Evolutionary conservation across 306 rosid species (phyloP).

Genomic region (Prunus davidiana): DNA sequence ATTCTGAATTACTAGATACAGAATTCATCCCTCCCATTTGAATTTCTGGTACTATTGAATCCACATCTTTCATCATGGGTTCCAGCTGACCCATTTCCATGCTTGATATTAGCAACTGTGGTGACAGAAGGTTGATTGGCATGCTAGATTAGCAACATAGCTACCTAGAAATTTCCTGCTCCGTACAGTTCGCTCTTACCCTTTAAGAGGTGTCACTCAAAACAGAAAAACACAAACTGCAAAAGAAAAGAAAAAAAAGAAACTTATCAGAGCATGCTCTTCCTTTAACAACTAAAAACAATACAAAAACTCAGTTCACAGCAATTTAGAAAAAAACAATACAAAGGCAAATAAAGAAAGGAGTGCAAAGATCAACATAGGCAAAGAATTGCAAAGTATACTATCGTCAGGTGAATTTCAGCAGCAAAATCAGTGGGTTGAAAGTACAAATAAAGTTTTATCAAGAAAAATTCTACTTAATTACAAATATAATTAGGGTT

Average conservation of each 20-base stretch:
- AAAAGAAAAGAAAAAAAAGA: background rate
- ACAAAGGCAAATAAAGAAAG: background rate
- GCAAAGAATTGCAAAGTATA: background rate
- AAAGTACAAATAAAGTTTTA: background rate
- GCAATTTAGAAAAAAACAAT: background rate
- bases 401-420: background rate
- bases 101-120: slow-evolving; percentile 41
- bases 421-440: background rate
- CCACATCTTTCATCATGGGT: slow-evolving; percentile 44
- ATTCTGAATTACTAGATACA: slow-evolving; percentile 34
- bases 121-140: slow-evolving; percentile 61
- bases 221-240: slow-evolving; percentile 9
- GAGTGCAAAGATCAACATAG: background rate
- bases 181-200: slow-evolving; percentile 13
- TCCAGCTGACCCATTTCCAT: slow-evolving; percentile 63
- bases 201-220: background rate
- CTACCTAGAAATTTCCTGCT: slow-evolving; percentile 11
- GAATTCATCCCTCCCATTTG: slow-evolving; percentile 49
- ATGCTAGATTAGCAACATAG: slow-evolving; percentile 30
- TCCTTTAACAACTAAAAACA: background rate
- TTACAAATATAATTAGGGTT: background rate
- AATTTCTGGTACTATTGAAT: slow-evolving; percentile 48
- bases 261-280: background rate
- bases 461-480: background rate
- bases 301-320: background rate